Base-by-base conservation (phyloP, 1,139 yeast genomes). In the Protomyces pachydermus region DNA sequence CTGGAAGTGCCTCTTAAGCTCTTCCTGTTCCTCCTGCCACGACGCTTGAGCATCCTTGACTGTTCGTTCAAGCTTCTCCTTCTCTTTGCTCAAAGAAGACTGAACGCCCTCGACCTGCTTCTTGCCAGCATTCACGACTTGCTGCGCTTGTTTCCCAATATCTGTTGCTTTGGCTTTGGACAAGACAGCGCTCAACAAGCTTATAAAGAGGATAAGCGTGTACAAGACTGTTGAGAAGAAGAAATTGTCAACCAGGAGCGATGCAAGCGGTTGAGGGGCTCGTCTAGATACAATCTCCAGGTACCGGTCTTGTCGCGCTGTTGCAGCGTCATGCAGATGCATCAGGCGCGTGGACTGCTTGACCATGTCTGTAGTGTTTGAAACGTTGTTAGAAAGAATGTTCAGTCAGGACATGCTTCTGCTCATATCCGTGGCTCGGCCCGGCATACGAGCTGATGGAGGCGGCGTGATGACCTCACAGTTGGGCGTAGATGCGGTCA, bases 1-100 rank as follows among this genome's bases (percentile, higher is more conserved):
- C 25, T 42, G 25, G 35, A 58, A 58, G 52, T 58, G 56, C 35
- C 23, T 58, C 35, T 52, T 52, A 32, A 58, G 52, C 42, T 54
- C 64, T 14, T 32, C 58, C 48, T 60, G 54, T 28, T 54, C 64
- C 54, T 60, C 64, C 23, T 48, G 39, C 38, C 54, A 54, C n/a
- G 28, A 20, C 16, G 42, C 38, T 20, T 60, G 45, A 9, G 63
- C 63, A 34, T 53, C 50, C 32, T 28, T 28, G 32, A 6, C 12
- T 16, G 12, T 28, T 6, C 8, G 32, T 6, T 28, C 32, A 6
- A 28, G 32, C 32, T 28, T 28, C n/a, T 38, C 42, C 18, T 14
- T 14, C 42, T 38, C 18, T 18, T 38, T 38, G 8, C 16, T 38
- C 18, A 14, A 14, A 3, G 48, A 9, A 10, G 48, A 16, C 23